Conservation (phyloP, 148 eudicot species). For the Tetragonia tetragonoides region DNA sequence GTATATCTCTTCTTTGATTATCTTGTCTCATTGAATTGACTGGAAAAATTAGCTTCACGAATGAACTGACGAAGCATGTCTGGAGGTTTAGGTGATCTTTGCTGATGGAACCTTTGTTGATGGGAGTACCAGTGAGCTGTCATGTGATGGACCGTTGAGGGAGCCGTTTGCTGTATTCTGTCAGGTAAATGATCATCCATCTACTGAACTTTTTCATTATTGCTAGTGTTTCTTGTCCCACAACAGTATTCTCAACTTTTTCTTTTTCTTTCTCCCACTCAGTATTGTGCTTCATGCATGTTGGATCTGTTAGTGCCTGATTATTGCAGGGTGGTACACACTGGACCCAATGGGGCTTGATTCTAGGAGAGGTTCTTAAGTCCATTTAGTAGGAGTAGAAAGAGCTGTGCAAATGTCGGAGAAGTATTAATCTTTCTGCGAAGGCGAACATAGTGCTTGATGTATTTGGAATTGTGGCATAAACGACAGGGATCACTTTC, state of each 20-base stretch:
- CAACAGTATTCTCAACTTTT: not conserved
- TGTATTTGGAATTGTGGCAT: not conserved
- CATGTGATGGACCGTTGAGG: conserved; percentile 94
- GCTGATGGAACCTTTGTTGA: conserved; percentile 97
- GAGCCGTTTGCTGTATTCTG: conserved; percentile 86
- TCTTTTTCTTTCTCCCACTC: not conserved
- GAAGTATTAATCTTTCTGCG: not conserved
- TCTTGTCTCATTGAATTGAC: not conserved
- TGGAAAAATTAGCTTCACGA: not conserved
- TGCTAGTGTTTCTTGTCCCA: not conserved
- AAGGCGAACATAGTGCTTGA: not conserved
- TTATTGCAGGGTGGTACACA: conserved; percentile 84
- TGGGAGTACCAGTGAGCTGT: conserved; percentile 96
- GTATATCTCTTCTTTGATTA: not conserved
- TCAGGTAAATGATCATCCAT: conserved; percentile 46
- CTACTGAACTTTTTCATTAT: not conserved
- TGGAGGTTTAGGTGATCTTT: conserved; percentile 69
- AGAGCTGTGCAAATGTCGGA: not conserved
- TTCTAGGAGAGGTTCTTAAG: conserved; percentile 82
- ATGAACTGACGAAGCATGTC: not conserved
- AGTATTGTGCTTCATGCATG: not conserved
- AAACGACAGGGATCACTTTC: not conserved
- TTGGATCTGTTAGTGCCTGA: not conserved
- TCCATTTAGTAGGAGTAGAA: conserved; percentile 34
- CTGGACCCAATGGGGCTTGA: conserved; percentile 95